Conservation (phyloP, 2,329 filamentous ascomycete species). For the Gaeumannomyces sp. region DNA sequence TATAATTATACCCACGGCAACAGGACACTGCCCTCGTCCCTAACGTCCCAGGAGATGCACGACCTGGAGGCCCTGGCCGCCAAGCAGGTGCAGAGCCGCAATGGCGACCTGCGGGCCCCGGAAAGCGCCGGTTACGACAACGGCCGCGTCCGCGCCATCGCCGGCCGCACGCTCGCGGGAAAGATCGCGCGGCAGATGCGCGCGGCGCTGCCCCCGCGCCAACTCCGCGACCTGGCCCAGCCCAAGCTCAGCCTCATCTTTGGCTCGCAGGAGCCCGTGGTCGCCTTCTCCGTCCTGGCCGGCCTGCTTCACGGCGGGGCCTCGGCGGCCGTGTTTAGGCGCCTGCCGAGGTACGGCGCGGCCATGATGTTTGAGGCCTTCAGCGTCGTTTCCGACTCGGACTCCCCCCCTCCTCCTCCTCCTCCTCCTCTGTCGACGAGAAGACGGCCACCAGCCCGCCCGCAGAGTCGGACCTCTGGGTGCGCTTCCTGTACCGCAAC, state of each 20-base stretch:
- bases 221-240: slow-evolving; percentile 30
- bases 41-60: slow-evolving; percentile 34
- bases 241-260: slow-evolving; percentile 49
- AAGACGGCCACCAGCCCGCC: slow-evolving; percentile 21
- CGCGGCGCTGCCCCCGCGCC: slow-evolving; percentile 10
- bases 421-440: no score
- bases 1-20: slow-evolving; percentile 47
- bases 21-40: slow-evolving; percentile 11
- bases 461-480: slow-evolving; percentile 33
- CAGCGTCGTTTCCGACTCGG: slow-evolving; percentile 26
- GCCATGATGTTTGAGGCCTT: slow-evolving; percentile 69
- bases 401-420: no score
- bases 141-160: slow-evolving; percentile 40
- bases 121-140: slow-evolving; percentile 24
- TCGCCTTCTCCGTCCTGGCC: slow-evolving; percentile 48
- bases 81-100: slow-evolving; percentile 53
- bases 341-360: slow-evolving; percentile 62
- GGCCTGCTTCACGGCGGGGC: slow-evolving; percentile 37
- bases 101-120: slow-evolving; percentile 55
- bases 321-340: slow-evolving; percentile 44
- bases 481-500: slow-evolving; percentile 53
- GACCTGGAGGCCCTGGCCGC: slow-evolving; percentile 60
- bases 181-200: slow-evolving; percentile 37
- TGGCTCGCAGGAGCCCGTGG: slow-evolving; percentile 47
- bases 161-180: slow-evolving; percentile 45